Evolutionary conservation across 176 grass and related monocot species (phyloP).

Genomic region (Tuctoria greenei): DNA sequence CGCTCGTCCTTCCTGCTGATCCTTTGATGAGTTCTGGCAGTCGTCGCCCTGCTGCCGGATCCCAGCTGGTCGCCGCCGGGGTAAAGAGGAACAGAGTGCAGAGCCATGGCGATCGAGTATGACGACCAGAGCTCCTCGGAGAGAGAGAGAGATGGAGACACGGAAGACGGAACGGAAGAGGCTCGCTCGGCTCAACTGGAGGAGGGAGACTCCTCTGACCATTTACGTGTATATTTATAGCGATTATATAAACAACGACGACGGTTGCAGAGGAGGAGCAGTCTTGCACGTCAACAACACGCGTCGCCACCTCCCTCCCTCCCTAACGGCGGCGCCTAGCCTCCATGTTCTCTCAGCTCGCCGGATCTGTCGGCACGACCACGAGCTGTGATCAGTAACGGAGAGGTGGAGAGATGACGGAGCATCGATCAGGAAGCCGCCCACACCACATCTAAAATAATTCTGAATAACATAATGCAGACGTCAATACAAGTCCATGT

Average conservation of each 20-base stretch:
- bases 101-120: constrained; percentile 44
- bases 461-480: constrained; percentile 24
- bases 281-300: too few relatives aligned
- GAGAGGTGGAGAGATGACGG: not conserved
- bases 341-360: too few relatives aligned
- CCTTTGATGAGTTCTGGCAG: constrained; percentile 35
- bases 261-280: too few relatives aligned
- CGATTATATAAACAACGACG: too few relatives aligned
- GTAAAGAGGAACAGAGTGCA: constrained; percentile 36
- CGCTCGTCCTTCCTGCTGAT: constrained; percentile 45
- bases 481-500: constrained; percentile 35
- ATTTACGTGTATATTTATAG: too few relatives aligned
- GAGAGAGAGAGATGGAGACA: not conserved
- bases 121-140: too few relatives aligned
- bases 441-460: too few relatives aligned
- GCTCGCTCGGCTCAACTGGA: constrained; percentile 26
- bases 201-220: too few relatives aligned
- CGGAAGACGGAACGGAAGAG: not conserved
- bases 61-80: constrained; percentile 23
- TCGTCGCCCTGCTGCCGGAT: constrained; percentile 30
- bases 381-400: not conserved
- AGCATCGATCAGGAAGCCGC: not conserved
- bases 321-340: too few relatives aligned
- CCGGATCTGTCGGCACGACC: too few relatives aligned
- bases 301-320: too few relatives aligned